Conservation (phyloP, 306 rosid genomes). For the Glycine soja region DNA sequence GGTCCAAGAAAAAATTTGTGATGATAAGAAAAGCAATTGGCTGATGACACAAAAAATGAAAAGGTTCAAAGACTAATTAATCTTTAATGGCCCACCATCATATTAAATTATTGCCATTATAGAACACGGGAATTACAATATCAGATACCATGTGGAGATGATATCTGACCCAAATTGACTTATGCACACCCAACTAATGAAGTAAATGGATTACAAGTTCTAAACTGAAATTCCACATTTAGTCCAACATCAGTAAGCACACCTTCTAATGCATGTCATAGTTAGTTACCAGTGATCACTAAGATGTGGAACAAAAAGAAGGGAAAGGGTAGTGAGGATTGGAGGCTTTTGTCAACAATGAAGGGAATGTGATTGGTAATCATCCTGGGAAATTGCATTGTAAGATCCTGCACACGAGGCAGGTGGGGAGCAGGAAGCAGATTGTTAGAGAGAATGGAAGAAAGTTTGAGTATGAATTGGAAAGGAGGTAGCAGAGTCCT, state of each 20-base stretch:
- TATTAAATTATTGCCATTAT: background rate
- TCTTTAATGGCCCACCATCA: background rate
- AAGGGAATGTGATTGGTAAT: constrained; percentile 13
- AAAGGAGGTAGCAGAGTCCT: background rate
- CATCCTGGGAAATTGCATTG: background rate
- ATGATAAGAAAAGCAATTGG: background rate
- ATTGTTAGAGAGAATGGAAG: background rate
- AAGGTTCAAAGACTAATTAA: background rate
- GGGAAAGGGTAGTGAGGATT: background rate
- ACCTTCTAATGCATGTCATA: background rate
- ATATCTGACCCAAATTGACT: background rate
- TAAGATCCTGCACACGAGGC: background rate
- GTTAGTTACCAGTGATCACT: constrained; percentile 2
- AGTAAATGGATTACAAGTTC: background rate
- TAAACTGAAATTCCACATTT: constrained; percentile 19
- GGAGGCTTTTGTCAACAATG: background rate
- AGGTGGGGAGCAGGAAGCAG: background rate
- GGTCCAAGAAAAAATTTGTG: constrained; percentile 40
- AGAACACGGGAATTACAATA: background rate
- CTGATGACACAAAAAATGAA: constrained; percentile 13
- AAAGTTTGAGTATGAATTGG: background rate
- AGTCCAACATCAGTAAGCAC: background rate
- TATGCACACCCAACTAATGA: constrained; percentile 11
- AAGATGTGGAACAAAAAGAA: background rate
- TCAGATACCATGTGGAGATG: constrained; percentile 6